Evolutionary conservation across 1,284 basidiomycete genomes (phyloP).

Genomic region (Ganoderma leucocontextum): DNA sequence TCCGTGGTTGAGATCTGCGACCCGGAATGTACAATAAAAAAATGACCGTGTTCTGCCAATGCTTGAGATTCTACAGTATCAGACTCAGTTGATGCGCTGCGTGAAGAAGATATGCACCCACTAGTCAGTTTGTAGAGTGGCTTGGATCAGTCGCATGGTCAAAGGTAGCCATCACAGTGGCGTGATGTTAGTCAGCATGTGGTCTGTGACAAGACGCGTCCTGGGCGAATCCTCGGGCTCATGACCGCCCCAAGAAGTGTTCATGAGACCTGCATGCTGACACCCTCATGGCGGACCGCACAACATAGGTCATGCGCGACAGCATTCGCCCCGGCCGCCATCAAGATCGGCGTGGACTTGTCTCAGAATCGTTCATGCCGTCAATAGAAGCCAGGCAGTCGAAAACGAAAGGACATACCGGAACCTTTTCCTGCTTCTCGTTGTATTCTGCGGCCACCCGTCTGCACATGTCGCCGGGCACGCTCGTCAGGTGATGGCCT

Average conservation of each 20-base stretch:
- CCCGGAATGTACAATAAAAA: neutral
- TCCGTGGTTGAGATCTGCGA: neutral
- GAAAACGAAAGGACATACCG: too few species aligned
- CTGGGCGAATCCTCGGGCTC: constrained; percentile 3
- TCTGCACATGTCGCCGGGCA: neutral
- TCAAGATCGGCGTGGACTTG: neutral
- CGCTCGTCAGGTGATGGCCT: neutral
- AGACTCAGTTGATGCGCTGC: neutral
- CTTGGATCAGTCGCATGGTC: neutral
- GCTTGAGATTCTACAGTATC: neutral
- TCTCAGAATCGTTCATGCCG: neutral
- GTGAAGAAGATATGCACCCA: neutral
- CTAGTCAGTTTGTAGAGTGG: too few species aligned
- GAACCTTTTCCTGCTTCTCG: neutral
- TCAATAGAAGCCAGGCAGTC: neutral
- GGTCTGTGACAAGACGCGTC: constrained; percentile 1
- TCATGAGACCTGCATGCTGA: neutral
- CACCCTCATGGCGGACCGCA: neutral
- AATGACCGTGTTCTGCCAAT: neutral
- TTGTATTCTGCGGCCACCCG: neutral
- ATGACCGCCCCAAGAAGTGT: neutral
- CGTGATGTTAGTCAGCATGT: neutral
- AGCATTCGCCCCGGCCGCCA: neutral
- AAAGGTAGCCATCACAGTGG: neutral
- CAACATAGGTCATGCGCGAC: neutral